Evolutionary conservation across 352 stramenopile species (phyloP), one percentile per base, ranked within the genome.

Genomic region (Thalassiosira allenii): DNA sequence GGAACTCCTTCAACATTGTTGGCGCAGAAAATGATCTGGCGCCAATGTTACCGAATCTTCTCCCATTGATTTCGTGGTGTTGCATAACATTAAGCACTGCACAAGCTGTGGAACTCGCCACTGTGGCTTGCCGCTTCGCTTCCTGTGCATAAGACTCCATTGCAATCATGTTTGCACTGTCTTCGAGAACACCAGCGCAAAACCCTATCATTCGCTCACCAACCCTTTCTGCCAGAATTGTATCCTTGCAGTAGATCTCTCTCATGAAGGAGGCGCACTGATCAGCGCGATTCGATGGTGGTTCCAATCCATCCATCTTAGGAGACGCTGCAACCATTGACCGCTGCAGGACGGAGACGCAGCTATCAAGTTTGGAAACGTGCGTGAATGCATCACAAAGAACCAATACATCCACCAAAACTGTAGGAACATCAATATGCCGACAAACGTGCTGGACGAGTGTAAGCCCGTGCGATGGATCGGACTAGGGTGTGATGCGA

Each of bases 361-460:
- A 92, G 2, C 71, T 75, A 47, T 93, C 80, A 25, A 87, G 56
- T 44, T 71, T 68, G 4, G 75, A 89, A 25, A 95, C 59, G 44
- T 93, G 84, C 33, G 62, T 76, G 61, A 94, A 95, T 32, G 89
- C 89, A 72, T 92, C 73, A 49, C 89, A 93, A 2, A 95, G 69
- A 30, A 81, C 70, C 20, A 94, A 62, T 12, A 79, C 56, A 78
- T 95, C 90, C 0, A 25, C 25, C 25, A 94, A 61, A 11, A 91
- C 80, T 25, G 66, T 71, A 25, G 75, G 34, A 20, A 72, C 34
- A 43, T 89, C 44, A 43, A 92, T 71, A 44, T 92, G 78, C 2
- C 82, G 81, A n/a, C 79, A 89, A 6, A 95, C 66, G 75, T 91
- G 91, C 33, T 88, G 37, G 22, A 94, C 47, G 47, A 95, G 76